These are phyloP conservation scores for Thermothielavioides terrestris DNA, from an alignment of 495 filamentous ascomycete genomes.

Conservation along the genomic window DNA sequence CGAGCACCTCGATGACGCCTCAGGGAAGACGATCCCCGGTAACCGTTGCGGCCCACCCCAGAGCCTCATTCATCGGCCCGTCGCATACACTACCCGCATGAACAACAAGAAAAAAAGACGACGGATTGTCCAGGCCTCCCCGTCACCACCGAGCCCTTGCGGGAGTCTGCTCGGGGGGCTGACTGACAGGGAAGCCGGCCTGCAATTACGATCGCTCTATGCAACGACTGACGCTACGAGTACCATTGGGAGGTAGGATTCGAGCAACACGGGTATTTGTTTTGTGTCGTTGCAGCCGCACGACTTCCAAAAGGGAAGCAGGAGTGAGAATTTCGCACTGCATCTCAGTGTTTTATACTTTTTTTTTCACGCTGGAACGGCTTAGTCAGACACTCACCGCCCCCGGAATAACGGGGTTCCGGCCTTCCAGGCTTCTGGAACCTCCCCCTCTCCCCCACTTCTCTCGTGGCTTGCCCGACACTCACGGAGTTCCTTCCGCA, in stretches of 20 bases:
- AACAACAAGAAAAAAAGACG: slow-evolving; percentile 10
- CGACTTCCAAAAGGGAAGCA: slow-evolving; percentile 21
- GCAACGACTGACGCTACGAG: slow-evolving; percentile 40
- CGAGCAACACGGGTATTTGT: slow-evolving; percentile 43
- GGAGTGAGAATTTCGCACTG: slow-evolving; percentile 19
- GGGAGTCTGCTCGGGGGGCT: slow-evolving; percentile 34
- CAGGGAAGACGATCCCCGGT: slow-evolving; percentile 4
- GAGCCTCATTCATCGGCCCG: slow-evolving; percentile 1
- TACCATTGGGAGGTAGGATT: slow-evolving; percentile 32
- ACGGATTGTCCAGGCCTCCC: slow-evolving; percentile 41
- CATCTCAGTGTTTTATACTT: no score
- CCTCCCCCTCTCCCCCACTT: no score
- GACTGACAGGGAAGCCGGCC: slow-evolving; percentile 29
- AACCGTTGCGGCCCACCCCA: not conserved
- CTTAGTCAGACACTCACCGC: no score
- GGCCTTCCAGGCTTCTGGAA: no score
- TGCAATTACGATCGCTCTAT: slow-evolving; percentile 43
- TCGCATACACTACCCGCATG: no score
- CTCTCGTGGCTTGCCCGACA: no score
- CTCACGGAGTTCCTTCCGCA: no score
- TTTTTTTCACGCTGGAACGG: no score
- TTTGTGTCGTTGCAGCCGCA: slow-evolving; percentile 33
- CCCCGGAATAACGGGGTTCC: no score
- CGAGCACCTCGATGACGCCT: not conserved
- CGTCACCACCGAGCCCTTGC: slow-evolving; percentile 35